These are phyloP conservation scores for Phyllosticta citriasiana DNA, from an alignment of 2,329 filamentous ascomycete species.

Conservation along the genomic window DNA sequence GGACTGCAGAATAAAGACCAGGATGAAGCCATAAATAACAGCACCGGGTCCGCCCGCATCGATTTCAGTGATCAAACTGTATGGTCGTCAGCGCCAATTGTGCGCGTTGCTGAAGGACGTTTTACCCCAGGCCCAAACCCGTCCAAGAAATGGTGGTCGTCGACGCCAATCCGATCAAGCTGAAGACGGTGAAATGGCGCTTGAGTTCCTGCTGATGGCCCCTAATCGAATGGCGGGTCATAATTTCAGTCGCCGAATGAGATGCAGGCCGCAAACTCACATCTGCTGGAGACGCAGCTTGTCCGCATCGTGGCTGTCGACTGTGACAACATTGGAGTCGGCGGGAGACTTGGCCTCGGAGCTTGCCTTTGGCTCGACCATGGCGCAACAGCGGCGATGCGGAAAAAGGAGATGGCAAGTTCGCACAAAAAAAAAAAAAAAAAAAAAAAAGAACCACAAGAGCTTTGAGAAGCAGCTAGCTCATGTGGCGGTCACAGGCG, in stretches of 20 bases:
- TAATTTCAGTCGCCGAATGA: not conserved
- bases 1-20: constrained; percentile 12
- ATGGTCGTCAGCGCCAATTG: not conserved
- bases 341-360: not conserved
- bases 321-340: not conserved
- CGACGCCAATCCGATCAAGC: constrained; percentile 10
- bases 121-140: constrained; percentile 11
- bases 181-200: constrained; percentile 9
- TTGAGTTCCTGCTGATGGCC: constrained; percentile 10
- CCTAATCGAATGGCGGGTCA: not conserved
- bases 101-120: not conserved
- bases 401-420: not conserved
- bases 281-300: constrained; percentile 8
- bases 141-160: constrained; percentile 13
- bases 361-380: not conserved
- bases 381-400: not conserved
- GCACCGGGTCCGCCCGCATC: constrained; percentile 12
- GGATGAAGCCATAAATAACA: constrained; percentile 13
- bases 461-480: not conserved
- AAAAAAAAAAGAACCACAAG: not conserved
- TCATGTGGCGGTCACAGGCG: not conserved
- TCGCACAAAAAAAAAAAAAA: not conserved
- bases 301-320: constrained; percentile 4
- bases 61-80: constrained; percentile 10
- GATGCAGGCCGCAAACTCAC: constrained; percentile 1